Conservation (phyloP, 257 asterid genomes). For the Prunella vulgaris region DNA sequence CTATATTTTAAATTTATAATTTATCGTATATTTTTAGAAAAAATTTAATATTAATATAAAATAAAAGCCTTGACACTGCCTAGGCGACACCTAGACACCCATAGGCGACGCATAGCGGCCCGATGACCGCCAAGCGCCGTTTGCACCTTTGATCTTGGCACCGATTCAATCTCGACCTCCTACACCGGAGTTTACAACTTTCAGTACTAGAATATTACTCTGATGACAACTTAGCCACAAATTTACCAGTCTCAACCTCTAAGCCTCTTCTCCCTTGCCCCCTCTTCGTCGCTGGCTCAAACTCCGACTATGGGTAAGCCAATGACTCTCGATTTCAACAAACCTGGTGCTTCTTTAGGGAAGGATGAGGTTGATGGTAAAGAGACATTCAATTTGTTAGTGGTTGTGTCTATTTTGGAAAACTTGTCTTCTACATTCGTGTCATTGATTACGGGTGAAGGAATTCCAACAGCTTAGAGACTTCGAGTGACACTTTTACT, state of each 20-base stretch:
- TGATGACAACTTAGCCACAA: constrained; percentile 14
- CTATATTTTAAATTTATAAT: too few relatives aligned
- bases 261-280: constrained; percentile 31
- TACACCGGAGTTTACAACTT: constrained; percentile 16
- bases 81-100: too few relatives aligned
- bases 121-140: too few relatives aligned
- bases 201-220: not conserved
- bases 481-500: too few relatives aligned
- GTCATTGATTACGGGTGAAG: constrained; percentile 78
- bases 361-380: constrained; percentile 26
- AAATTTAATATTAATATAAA: too few relatives aligned
- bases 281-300: constrained; percentile 18
- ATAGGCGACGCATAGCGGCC: too few relatives aligned
- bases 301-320: constrained; percentile 17
- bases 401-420: constrained; percentile 39
- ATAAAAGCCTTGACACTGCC: too few relatives aligned
- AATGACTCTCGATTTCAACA: constrained; percentile 52
- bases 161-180: constrained; percentile 42
- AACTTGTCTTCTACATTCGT: constrained; percentile 51
- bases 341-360: constrained; percentile 21
- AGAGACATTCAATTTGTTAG: constrained; percentile 34
- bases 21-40: too few relatives aligned
- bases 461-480: too few relatives aligned
- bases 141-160: too few relatives aligned
- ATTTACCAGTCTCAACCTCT: constrained; percentile 25